Base-by-base conservation (phyloP, 495 filamentous ascomycete species). In the Aspergillus diversus region DNA sequence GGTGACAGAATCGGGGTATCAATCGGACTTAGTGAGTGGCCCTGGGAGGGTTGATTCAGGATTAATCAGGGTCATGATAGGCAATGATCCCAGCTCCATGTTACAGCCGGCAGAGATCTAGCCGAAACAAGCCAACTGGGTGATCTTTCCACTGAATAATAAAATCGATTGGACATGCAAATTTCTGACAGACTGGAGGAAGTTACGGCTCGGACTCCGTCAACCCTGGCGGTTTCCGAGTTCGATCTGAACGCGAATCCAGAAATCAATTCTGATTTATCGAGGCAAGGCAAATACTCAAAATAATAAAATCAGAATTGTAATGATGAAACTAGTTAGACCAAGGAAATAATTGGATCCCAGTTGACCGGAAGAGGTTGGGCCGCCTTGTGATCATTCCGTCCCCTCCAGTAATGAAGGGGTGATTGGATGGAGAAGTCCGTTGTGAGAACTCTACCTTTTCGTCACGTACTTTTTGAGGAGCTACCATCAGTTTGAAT, bases 81-180 rank as follows among this genome's bases (percentile, higher is more conserved):
- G 31, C 34, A 39, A 37, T 54, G 59, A 62, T 65, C 58, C 58
- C 58, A 57, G 58, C 56, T 47, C 59, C 58, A 61, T 52, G 46
- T 54, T 64, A 59, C 62, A 50, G 57, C 51, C 33, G 42, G 39
- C 49, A 43, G 54, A 55, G 63, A 58, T 61, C 63, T 57, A 66
- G 61, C 60, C 64, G 60, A 63, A 63, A 66, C 64, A 63, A 53
- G 59, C 34, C 55, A 63, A 66, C 62, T 37, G 55, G 51, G 39
- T 66, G 64, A 66, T 65, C 59, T 34, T 55, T 55, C 54, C n/a
- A 43, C 21, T 51, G 57, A 7, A 39, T 16, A 13, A 51, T 34
- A 15, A 48, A 33, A 55, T 50, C 37, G 51, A 63, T 56, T 60
- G 61, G 60, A 49, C 21, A 34, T 33, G 7, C 63, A 33, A 33